Conservation (phyloP, 352 stramenopile genomes). For the Phytophthora europaea region DNA sequence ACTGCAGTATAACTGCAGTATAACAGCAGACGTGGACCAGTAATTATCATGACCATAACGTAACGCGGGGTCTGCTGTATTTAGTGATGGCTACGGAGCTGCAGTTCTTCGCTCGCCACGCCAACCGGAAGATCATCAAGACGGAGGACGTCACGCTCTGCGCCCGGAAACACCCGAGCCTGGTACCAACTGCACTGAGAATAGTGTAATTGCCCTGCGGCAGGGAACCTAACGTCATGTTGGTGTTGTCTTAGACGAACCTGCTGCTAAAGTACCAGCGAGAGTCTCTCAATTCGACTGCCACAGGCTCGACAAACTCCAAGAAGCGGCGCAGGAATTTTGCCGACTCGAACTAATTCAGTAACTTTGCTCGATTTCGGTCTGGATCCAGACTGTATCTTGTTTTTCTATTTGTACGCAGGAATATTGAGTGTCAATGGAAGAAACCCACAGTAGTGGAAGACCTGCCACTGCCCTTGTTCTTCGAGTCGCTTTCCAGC, state of each 20-base stretch:
- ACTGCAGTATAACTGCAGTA: background rate
- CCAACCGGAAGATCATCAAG: conserved; percentile 81
- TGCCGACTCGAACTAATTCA: conserved; percentile 38
- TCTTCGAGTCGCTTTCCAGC: conserved; percentile 60
- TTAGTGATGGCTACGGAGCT: conserved; percentile 79
- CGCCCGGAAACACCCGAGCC: conserved; percentile 64
- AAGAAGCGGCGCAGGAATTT: conserved; percentile 46
- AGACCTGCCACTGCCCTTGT: conserved; percentile 41
- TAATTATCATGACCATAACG: background rate
- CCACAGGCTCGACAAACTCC: conserved; percentile 11
- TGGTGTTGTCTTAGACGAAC: conserved; percentile 44
- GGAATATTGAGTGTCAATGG: conserved; percentile 16
- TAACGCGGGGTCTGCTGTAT: background rate
- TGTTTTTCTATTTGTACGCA: conserved; percentile 6
- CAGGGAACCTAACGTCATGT: background rate
- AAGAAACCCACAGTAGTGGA: conserved; percentile 19
- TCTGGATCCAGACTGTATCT: too few species aligned
- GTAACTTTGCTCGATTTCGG: conserved; percentile 9
- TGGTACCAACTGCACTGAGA: conserved; percentile 42
- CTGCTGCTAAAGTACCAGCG: conserved; percentile 70
- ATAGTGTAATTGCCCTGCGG: background rate
- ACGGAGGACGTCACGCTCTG: conserved; percentile 74
- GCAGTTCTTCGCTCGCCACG: conserved; percentile 80
- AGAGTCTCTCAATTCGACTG: conserved; percentile 42
- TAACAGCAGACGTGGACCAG: background rate